Percentiles rank a stretch among this genome's conserved stretches.
phyloP scores from a whole-genome alignment of 352 stramenopile genomes.

The Globisporangium mamillatum region DNA sequence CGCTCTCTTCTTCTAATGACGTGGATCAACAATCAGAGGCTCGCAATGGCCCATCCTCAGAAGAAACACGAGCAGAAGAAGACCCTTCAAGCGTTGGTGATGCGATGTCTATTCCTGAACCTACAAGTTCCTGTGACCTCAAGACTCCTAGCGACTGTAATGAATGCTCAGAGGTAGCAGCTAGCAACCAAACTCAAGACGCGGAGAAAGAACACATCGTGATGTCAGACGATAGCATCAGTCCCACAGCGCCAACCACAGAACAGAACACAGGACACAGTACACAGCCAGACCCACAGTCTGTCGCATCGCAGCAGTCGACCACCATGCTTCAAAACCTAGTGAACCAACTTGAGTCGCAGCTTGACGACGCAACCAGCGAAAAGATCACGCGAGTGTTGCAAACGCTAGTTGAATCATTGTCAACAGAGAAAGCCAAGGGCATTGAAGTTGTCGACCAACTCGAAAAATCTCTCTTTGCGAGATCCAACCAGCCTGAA shows the following conservation, averaged over 20 bases:
- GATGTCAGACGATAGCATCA: background rate
- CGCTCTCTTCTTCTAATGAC: background rate
- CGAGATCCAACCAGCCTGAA: background rate
- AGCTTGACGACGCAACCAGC: conserved; percentile 19
- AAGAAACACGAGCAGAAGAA: background rate
- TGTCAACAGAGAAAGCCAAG: conserved; percentile 19
- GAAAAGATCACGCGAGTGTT: conserved; percentile 30
- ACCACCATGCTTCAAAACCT: conserved; percentile 23
- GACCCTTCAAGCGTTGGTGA: background rate
- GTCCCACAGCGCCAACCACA: background rate
- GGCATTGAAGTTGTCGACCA: conserved; percentile 23
- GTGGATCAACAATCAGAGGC: background rate
- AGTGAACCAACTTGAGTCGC: conserved; percentile 17
- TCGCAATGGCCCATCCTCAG: no score
- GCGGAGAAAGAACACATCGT: background rate
- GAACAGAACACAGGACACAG: background rate
- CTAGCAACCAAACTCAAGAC: background rate
- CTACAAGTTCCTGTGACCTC: background rate
- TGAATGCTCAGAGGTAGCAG: background rate
- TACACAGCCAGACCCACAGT: no score
- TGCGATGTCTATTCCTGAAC: no score
- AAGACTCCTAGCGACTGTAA: background rate
- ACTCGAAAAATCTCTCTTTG: conserved; percentile 24
- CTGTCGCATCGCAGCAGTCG: background rate
- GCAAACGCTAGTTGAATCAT: conserved; percentile 21